Percentiles rank a stretch among this genome's conserved stretches.
Evolutionary conservation across 345 rosid species (phyloP).

Genomic region (Eucalyptus brandiana): DNA sequence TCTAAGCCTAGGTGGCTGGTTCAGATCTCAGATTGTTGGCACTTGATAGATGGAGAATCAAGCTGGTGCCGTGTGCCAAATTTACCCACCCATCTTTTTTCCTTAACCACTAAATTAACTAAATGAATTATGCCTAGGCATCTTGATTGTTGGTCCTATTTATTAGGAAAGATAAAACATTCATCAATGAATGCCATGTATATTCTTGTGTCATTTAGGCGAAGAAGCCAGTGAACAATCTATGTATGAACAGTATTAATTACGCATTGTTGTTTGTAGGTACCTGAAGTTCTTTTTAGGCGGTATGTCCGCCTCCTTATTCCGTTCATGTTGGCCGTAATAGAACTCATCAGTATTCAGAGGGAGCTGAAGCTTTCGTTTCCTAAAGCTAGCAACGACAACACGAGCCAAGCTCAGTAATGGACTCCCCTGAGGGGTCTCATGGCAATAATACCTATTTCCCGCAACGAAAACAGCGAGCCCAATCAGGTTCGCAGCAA

Average conservation of each 20-base stretch:
- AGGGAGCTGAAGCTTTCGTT: slow-evolving; percentile 17
- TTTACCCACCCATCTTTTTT: neutral
- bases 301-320: neutral
- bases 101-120: neutral
- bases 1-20: neutral
- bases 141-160: neutral
- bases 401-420: slow-evolving; percentile 25
- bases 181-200: neutral
- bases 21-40: neutral
- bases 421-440: slow-evolving; percentile 35
- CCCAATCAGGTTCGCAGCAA: slow-evolving; percentile 6
- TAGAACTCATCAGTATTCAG: slow-evolving; percentile 18
- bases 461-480: slow-evolving; percentile 20
- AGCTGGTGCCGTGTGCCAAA: neutral
- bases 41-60: neutral
- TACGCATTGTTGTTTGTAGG: neutral
- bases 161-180: neutral
- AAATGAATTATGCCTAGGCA: neutral
- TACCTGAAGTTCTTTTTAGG: slow-evolving; percentile 26
- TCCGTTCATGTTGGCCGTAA: neutral
- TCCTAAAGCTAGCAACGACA: slow-evolving; percentile 15
- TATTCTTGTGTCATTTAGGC: neutral
- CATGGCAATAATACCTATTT: slow-evolving; percentile 11
- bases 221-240: neutral
- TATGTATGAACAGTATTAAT: neutral